Evolutionary conservation across 257 asterid species (phyloP).

Genomic region (Craterostigma plantagineum): DNA sequence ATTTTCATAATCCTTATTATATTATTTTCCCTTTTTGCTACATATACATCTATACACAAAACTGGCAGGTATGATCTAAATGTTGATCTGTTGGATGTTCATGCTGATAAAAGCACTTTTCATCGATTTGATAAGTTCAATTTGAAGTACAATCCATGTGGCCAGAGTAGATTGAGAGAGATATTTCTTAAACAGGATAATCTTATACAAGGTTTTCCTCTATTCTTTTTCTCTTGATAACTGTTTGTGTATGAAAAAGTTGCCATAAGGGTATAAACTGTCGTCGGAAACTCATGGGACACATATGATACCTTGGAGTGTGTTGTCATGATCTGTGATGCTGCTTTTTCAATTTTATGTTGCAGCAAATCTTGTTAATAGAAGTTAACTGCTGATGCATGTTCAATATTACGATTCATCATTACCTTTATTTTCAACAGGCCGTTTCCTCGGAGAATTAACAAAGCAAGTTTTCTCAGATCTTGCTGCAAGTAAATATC

Average conservation of each 20-base stretch:
- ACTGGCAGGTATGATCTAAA: constrained; percentile 73
- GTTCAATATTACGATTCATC: constrained; percentile 6
- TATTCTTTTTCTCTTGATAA: constrained; percentile 2
- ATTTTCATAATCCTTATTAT: too few relatives aligned
- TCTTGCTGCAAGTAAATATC: constrained; percentile 82
- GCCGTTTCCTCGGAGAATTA: constrained; percentile 89
- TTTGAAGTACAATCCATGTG: constrained; percentile 96
- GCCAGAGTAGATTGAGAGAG: constrained; percentile 97
- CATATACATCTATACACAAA: too few relatives aligned
- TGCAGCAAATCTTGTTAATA: background rate
- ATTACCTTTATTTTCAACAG: constrained; percentile 25
- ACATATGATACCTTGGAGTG: background rate
- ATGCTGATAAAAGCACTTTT: constrained; percentile 99
- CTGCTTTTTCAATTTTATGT: background rate
- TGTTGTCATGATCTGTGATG: background rate
- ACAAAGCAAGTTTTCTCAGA: constrained; percentile 90
- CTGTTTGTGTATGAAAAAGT: background rate
- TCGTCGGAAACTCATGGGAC: background rate
- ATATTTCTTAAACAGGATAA: constrained; percentile 94
- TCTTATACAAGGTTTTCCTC: constrained; percentile 78
- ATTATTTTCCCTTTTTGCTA: constrained; percentile 1
- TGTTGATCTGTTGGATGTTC: constrained; percentile 93
- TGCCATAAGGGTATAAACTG: background rate
- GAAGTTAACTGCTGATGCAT: background rate
- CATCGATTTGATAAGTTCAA: constrained; percentile 98